Evolutionary conservation across 2,329 filamentous ascomycete genomes (phyloP).

Genomic region (Zymoseptoria brevis): DNA sequence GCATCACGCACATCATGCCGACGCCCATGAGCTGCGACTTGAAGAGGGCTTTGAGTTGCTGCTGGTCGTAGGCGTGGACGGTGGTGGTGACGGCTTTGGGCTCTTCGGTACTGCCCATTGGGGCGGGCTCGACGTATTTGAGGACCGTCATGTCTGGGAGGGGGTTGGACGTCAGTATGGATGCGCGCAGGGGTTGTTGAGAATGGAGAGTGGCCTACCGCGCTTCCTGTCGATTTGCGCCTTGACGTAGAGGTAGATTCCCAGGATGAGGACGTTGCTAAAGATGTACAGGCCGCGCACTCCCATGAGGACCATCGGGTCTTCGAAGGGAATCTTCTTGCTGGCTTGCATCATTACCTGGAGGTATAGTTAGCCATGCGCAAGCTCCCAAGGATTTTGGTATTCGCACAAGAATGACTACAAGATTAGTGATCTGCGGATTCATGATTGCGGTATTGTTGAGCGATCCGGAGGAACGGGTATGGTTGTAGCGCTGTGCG

Average conservation of each 20-base stretch:
- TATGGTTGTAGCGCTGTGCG: background rate
- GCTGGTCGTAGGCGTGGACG: slow-evolving; percentile 85
- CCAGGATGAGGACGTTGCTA: slow-evolving; percentile 75
- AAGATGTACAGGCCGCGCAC: slow-evolving; percentile 58
- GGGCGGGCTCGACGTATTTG: slow-evolving; percentile 95
- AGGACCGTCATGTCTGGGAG: slow-evolving; percentile 81
- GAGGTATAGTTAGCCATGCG: background rate
- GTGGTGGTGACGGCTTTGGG: slow-evolving; percentile 95
- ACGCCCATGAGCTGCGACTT: slow-evolving; percentile 92
- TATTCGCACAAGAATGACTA: slow-evolving; percentile 66
- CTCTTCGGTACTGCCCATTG: slow-evolving; percentile 89
- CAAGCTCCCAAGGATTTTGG: too few relatives aligned
- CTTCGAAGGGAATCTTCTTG: slow-evolving; percentile 91
- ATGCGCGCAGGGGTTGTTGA: background rate
- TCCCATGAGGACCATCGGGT: slow-evolving; percentile 61
- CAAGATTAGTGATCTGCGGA: slow-evolving; percentile 60
- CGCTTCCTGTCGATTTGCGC: slow-evolving; percentile 89
- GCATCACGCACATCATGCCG: slow-evolving; percentile 98
- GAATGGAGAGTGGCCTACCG: slow-evolving; percentile 50
- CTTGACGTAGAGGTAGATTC: slow-evolving; percentile 79
- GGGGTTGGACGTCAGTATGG: background rate
- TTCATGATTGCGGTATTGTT: slow-evolving; percentile 24
- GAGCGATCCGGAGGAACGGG: background rate
- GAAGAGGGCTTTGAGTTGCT: slow-evolving; percentile 76
- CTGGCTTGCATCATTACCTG: slow-evolving; percentile 69